Evolutionary conservation across 108 stramenopile genomes (phyloP).

Genomic region (Hondaea fermentalgiana): DNA sequence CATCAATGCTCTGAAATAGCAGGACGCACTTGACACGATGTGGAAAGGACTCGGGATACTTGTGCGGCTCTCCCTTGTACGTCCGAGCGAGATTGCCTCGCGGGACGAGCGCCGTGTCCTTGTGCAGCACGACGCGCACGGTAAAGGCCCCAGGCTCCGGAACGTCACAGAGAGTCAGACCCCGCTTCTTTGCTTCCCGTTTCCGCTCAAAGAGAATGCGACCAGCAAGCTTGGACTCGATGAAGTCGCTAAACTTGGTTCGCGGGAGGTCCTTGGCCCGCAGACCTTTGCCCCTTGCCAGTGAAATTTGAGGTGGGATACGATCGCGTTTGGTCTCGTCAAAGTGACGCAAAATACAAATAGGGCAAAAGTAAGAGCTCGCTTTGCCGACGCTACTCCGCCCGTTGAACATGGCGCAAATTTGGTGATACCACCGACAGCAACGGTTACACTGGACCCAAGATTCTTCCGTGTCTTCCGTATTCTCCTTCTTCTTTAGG

Average conservation of each 20-base stretch:
- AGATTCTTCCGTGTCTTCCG: slow-evolving; percentile 78
- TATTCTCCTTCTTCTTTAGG: slow-evolving; percentile 42
- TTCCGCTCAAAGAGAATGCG: not conserved
- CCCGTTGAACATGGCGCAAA: slow-evolving; percentile 92
- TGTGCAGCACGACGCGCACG: not conserved
- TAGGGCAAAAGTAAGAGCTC: not conserved
- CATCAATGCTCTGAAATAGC: slow-evolving; percentile 84
- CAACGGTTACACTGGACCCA: slow-evolving; percentile 95
- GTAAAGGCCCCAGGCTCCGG: not conserved
- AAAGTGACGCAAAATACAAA: not conserved
- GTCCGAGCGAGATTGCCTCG: not conserved
- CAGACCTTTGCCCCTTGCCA: not conserved
- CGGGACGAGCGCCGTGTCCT: not conserved
- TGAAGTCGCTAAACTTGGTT: slow-evolving; percentile 6
- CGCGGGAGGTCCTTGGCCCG: not conserved
- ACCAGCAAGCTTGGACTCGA: not conserved
- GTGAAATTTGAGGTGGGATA: not conserved
- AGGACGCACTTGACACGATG: slow-evolving; percentile 75
- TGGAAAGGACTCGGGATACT: slow-evolving; percentile 71
- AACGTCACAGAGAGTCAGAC: not conserved
- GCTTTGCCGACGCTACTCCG: not conserved
- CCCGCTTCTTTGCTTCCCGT: not conserved
- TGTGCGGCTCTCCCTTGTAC: not conserved
- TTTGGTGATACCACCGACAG: slow-evolving; percentile 93
- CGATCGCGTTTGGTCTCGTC: not conserved